Evolutionary conservation across 2,329 filamentous ascomycete species (phyloP).

Genomic region (Beauveria rudraprayagi): DNA sequence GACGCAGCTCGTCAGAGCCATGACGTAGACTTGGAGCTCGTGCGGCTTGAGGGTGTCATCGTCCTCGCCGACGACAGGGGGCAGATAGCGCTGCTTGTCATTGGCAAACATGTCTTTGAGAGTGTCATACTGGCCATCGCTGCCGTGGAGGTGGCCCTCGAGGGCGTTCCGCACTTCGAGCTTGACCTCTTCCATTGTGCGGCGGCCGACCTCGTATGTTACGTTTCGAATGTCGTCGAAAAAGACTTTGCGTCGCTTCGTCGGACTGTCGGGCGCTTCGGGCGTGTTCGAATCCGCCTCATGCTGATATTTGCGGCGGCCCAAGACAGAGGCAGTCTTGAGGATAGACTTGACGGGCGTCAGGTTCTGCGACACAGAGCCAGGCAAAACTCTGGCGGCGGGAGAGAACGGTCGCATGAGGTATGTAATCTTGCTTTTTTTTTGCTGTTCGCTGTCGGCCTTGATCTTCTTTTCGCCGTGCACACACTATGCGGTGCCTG

Average conservation of each 20-base stretch:
- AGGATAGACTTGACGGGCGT: constrained; percentile 47
- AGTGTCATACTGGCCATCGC: constrained; percentile 53
- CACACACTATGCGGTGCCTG: not conserved
- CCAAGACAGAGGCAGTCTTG: constrained; percentile 38
- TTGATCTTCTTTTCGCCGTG: not conserved
- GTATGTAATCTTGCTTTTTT: not conserved
- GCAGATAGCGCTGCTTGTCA: constrained; percentile 35
- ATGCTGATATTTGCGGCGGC: constrained; percentile 37
- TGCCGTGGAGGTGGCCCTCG: constrained; percentile 47
- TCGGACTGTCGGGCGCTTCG: constrained; percentile 33
- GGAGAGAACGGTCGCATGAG: constrained; percentile 29
- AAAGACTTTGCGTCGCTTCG: constrained; percentile 48
- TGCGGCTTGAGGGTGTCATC: constrained; percentile 43
- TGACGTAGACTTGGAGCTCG: constrained; percentile 52
- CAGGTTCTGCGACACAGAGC: constrained; percentile 24
- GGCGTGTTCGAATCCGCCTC: constrained; percentile 32
- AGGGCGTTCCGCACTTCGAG: constrained; percentile 46
- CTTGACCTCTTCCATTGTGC: constrained; percentile 48
- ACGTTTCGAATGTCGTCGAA: constrained; percentile 52
- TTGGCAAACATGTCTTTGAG: constrained; percentile 51
- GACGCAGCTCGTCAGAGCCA: constrained; percentile 54
- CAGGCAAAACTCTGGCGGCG: constrained; percentile 25
- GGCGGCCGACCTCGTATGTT: constrained; percentile 45
- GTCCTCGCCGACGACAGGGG: constrained; percentile 33
- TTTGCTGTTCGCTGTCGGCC: not conserved